Percentiles rank a stretch among this genome's conserved stretches.
phyloP scores from a whole-genome alignment of 257 asterid genomes.

The Striga asiatica region DNA sequence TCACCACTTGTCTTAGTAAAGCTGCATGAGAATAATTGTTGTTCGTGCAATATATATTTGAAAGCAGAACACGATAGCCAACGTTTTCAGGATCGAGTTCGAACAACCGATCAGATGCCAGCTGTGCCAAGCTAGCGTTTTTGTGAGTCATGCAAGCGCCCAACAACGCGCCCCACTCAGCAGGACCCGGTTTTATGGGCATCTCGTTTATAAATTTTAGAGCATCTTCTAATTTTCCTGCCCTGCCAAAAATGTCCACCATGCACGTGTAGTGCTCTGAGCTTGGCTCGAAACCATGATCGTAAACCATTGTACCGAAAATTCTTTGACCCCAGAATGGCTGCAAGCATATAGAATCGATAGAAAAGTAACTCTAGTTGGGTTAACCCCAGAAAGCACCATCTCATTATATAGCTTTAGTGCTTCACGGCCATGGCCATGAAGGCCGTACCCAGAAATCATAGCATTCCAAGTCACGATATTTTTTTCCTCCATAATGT shows the following conservation, averaged over 20 bases:
- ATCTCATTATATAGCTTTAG: constrained; percentile 42
- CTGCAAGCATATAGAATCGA: constrained; percentile 79
- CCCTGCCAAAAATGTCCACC: constrained; percentile 90
- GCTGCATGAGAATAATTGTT: constrained; percentile 72
- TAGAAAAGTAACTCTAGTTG: constrained; percentile 63
- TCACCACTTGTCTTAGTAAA: constrained; percentile 47
- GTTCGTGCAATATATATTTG: constrained; percentile 59
- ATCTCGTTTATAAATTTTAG: constrained; percentile 45
- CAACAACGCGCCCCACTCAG: constrained; percentile 80
- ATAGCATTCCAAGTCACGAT: constrained; percentile 82
- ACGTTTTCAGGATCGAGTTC: constrained; percentile 63
- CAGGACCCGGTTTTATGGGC: constrained; percentile 66
- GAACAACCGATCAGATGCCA: constrained; percentile 60
- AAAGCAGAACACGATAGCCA: constrained; percentile 71
- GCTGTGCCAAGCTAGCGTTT: constrained; percentile 45
- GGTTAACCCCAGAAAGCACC: constrained; percentile 36
- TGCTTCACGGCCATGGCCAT: constrained; percentile 68
- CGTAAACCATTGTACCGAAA: constrained; percentile 46
- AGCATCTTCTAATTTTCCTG: constrained; percentile 61
- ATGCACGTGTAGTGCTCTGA: constrained; percentile 80
- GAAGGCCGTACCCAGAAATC: constrained; percentile 84
- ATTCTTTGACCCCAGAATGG: constrained; percentile 66
- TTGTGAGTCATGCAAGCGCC: constrained; percentile 91
- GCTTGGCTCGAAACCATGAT: constrained; percentile 46
- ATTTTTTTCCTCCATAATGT: constrained; percentile 48